Evolutionary conservation across 805 yeast species (phyloP).

Genomic region (Lipomyces oligophaga): DNA sequence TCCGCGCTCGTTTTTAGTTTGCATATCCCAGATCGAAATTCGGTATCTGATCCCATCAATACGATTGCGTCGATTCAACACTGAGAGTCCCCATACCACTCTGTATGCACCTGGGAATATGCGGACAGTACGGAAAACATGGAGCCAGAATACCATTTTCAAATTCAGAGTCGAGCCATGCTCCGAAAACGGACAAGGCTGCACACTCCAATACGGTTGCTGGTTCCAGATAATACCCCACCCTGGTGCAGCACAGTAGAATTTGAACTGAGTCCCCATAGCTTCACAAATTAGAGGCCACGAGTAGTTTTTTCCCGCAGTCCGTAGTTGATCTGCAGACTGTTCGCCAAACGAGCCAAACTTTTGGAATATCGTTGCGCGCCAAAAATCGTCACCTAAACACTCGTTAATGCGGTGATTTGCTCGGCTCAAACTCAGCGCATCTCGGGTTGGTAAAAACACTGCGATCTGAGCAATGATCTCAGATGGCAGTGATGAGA

Average conservation of each 20-base stretch:
- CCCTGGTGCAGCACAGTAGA: constrained; percentile 21
- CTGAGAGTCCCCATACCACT: constrained; percentile 18
- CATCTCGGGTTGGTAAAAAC: constrained; percentile 8
- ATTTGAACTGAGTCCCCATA: constrained; percentile 4
- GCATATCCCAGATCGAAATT: too few species aligned
- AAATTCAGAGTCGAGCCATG: constrained; percentile 16
- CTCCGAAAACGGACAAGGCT: constrained; percentile 3
- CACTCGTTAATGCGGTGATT: constrained; percentile 6
- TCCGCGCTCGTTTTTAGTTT: too few species aligned
- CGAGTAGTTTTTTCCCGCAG: background rate
- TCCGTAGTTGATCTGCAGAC: constrained; percentile 3
- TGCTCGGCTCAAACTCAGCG: constrained; percentile 7
- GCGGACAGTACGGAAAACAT: constrained; percentile 16
- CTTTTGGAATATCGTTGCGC: constrained; percentile 9
- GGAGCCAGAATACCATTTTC: constrained; percentile 19
- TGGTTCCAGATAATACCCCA: constrained; percentile 28
- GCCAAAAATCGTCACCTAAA: constrained; percentile 19
- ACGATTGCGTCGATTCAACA: too few species aligned
- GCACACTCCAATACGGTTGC: constrained; percentile 11
- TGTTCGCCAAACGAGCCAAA: constrained; percentile 10
- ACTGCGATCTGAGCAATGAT: constrained; percentile 14
- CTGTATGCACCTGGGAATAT: constrained; percentile 22
- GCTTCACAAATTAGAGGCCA: constrained; percentile 6
- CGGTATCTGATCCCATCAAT: too few species aligned
- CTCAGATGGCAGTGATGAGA: constrained; percentile 19